Evolutionary conservation across 768 basidiomycete genomes (phyloP), one percentile per base, ranked within the genome.

Genomic region (Leccinum olivaceopallidum): DNA sequence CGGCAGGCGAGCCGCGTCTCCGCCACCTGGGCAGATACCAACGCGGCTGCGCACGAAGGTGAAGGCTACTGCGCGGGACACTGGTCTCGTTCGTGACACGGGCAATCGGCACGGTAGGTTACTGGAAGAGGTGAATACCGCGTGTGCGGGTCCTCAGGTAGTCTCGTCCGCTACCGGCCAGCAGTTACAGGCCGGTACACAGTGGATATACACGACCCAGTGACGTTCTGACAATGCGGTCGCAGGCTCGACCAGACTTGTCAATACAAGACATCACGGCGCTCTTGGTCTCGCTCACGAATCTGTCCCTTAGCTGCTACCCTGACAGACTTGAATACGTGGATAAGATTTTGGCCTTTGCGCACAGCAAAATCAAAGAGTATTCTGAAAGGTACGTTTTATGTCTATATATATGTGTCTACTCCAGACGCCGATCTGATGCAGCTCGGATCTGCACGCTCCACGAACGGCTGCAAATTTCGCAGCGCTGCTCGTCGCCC

Each of bases 181-280:
- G 34, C 34, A 36, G 34, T 36, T 36, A 5, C 13, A 36, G 34
- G 34, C 34, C 10, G 24, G 24, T 24, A 24, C 24, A 24, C 24
- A 24, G 24, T 24, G 89, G 4, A 57, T 26, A 10, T 10, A 12
- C 22, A 24, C n/a, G 12, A 14, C 47, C 2, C 34, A 34, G 37
- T 5, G 18, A 14, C 0, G 16, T 20, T 18, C 61, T 65, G 24
- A 71, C 44, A 48, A 24, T 34, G 12, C 32, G 18, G 51, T 51
- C 22, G 4, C 69, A 96, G 95, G 95, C 96, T 61, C 90, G 97
- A 61, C 97, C 97, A 13, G 97, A 99, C 74, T 78, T 99, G 34
- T 94, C 94, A 51, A 94, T 99, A 71, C 96, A 98, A 74, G 97
- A 99, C 69, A 89, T 97, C 72, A 98, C 97, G 0, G 97, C 96